These are phyloP conservation scores for Phytophthora hibernalis DNA, from an alignment of 352 stramenopile genomes.

Conservation along the genomic window DNA sequence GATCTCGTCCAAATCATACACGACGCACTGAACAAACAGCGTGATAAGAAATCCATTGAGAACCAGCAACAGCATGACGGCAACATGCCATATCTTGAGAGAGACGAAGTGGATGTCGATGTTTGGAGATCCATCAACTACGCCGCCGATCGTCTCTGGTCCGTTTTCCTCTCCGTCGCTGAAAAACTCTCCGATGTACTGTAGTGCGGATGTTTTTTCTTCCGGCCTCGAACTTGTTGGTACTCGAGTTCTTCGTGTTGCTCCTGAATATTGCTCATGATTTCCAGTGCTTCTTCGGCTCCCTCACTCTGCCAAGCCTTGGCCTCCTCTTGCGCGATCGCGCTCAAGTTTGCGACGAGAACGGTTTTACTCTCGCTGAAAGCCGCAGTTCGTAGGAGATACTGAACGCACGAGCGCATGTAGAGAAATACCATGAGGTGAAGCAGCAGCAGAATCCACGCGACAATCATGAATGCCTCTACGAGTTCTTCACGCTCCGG, in stretches of 20 bases:
- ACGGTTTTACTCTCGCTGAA: constrained; percentile 26
- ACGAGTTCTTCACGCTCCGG: constrained; percentile 39
- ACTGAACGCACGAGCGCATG: constrained; percentile 43
- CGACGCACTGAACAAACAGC: constrained; percentile 62
- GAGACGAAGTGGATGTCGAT: constrained; percentile 60
- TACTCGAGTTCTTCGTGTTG: constrained; percentile 35
- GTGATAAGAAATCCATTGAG: constrained; percentile 69
- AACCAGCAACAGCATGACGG: constrained; percentile 63
- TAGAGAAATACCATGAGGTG: constrained; percentile 51
- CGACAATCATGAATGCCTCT: constrained; percentile 40
- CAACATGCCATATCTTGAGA: constrained; percentile 68
- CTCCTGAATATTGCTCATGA: constrained; percentile 29
- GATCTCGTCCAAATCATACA: constrained; percentile 51
- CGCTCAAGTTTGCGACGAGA: constrained; percentile 19
- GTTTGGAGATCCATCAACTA: constrained; percentile 15
- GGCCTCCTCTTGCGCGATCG: constrained; percentile 31
- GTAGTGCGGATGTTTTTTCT: neutral
- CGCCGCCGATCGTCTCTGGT: constrained; percentile 11
- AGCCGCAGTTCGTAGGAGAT: constrained; percentile 46
- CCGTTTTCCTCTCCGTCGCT: neutral
- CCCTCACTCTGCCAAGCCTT: constrained; percentile 31
- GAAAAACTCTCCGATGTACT: constrained; percentile 11
- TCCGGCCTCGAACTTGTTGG: constrained; percentile 13
- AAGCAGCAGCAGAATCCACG: constrained; percentile 43
- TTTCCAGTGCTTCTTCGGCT: constrained; percentile 25